Base-by-base conservation (phyloP, 768 basidiomycete species). In the Cyclocybe aegerita region DNA sequence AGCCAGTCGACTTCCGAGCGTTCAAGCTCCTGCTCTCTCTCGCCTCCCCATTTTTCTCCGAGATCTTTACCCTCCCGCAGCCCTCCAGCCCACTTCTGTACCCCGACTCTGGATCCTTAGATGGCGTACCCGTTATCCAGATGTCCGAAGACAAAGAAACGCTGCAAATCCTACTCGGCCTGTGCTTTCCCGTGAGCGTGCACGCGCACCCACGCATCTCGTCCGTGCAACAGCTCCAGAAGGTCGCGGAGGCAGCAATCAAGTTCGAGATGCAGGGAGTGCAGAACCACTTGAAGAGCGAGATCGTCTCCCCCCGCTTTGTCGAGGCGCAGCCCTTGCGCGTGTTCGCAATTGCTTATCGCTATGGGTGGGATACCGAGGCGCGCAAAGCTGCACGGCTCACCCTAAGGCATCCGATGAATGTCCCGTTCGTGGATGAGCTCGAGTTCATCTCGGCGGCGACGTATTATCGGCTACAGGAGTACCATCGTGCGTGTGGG, bases 1-100 rank as follows among this genome's bases (percentile, higher is more conserved):
- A 62, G 41, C 71, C 71, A 12, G 65, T 71, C 46, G 70, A 74
- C 63, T 84, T 83, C 64, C 72, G 72, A 51, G 75, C 80, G 48
- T 79, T 79, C 71, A 80, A 79, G 55, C 55, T 75, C 36, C 66
- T 85, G 48, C 69, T 86, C 9, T 72, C 78, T 12, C 59, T 82
- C 11, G 77, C 81, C 0, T 86, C 85, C 8, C 71, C 78, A 4
- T 76, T 86, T 61, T 85, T 86, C 55, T 69, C 70, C 42, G 70
- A 73, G 54, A 78, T 82, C 69, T 78, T 85, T 55, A 70, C 73
- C 7, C 62, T 84, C 23, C 82, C 14, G 51, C 62, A 9, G 51
- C 60, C 8, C 17, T 50, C 7, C 68, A 68, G 38, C 48, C 61
- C 37, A 55, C 56, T 23, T 23, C 4, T 43, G 58, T 23, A 68